Percentiles rank a stretch among this genome's conserved stretches.
phyloP scores from a whole-genome alignment of 2,329 filamentous ascomycete species.

The Xylariaceae sp. region DNA sequence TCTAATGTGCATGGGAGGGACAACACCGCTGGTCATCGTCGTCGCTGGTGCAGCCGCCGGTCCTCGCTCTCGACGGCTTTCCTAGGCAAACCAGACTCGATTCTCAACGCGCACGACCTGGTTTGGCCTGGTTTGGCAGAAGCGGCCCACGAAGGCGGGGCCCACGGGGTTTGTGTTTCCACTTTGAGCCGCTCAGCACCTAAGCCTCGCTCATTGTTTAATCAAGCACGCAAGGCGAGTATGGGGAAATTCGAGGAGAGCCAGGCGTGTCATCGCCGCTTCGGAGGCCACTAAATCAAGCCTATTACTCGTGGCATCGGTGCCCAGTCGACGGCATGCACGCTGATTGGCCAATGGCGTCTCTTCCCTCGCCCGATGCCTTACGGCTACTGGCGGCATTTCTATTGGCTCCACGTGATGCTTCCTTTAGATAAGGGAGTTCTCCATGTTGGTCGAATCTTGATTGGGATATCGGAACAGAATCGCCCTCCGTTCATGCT shows the following conservation, averaged over 20 bases:
- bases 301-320: not conserved
- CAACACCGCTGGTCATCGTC: no score
- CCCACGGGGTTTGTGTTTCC: conserved; percentile 9
- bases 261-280: no score
- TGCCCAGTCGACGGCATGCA: conserved; percentile 8
- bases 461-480: conserved; percentile 19
- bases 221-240: no score
- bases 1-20: no score
- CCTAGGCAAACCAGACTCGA: no score
- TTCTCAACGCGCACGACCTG: no score
- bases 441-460: conserved; percentile 23
- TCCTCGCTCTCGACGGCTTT: no score
- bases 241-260: no score
- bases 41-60: no score
- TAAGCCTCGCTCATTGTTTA: no score
- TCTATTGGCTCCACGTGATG: conserved; percentile 20
- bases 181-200: conserved; percentile 10
- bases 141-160: no score
- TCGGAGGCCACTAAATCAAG: not conserved
- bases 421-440: conserved; percentile 9
- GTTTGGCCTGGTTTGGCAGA: no score
- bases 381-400: conserved; percentile 29
- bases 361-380: conserved; percentile 6
- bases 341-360: conserved; percentile 25
- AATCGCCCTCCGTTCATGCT: not conserved